Evolutionary conservation across 2,329 filamentous ascomycete species (phyloP).

Genomic region (Penicillium sp.): DNA sequence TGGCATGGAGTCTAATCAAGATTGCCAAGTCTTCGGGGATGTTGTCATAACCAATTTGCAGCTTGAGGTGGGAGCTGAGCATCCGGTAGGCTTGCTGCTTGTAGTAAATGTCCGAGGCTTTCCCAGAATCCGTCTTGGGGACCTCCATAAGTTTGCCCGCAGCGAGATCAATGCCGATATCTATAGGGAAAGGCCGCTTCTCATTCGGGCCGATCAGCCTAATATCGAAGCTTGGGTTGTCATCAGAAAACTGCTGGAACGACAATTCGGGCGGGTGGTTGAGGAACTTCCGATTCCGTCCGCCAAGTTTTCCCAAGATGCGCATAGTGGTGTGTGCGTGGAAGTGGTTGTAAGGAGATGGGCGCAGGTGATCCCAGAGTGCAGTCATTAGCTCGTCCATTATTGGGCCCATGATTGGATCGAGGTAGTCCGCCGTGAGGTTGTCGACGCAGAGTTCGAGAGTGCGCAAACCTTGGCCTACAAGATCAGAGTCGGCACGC

Average conservation of each 20-base stretch:
- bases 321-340: conserved; percentile 97
- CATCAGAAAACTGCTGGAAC: conserved; percentile 83
- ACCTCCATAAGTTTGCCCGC: conserved; percentile 82
- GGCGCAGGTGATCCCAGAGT: conserved; percentile 90
- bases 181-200: conserved; percentile 81
- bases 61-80: conserved; percentile 83
- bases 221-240: conserved; percentile 81
- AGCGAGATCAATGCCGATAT: conserved; percentile 82
- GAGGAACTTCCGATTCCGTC: conserved; percentile 92
- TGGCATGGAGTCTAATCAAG: conserved; percentile 80
- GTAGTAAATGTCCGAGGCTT: conserved; percentile 75
- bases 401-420: conserved; percentile 98
- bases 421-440: conserved; percentile 92
- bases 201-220: conserved; percentile 85
- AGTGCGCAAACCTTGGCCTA: conserved; percentile 89
- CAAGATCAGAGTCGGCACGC: conserved; percentile 84
- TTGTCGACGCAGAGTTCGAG: conserved; percentile 98
- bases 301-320: conserved; percentile 93
- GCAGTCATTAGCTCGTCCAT: conserved; percentile 99
- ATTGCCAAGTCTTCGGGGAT: conserved; percentile 86
- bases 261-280: conserved; percentile 81
- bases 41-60: conserved; percentile 82
- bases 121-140: conserved; percentile 60
- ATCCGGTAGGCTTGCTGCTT: conserved; percentile 90
- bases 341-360: conserved; percentile 93